These are phyloP conservation scores for Cladobotryum mycophilum DNA, from an alignment of 2,329 filamentous ascomycete genomes.

Conservation along the genomic window DNA sequence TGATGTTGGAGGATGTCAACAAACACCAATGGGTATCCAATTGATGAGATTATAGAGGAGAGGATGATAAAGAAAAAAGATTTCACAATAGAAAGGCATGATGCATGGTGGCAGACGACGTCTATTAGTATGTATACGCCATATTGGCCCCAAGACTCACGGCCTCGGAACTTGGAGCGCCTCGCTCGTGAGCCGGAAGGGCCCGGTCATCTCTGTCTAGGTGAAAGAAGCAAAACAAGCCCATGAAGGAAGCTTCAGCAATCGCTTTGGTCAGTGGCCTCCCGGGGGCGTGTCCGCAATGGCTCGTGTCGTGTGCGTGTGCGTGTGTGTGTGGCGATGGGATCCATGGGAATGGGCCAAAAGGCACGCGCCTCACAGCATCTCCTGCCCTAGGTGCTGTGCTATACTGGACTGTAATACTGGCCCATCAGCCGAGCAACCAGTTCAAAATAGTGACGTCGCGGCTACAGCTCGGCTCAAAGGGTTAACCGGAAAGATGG, in stretches of 20 bases:
- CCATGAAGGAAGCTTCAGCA: too few species aligned
- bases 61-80: not conserved
- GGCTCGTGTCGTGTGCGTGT: too few species aligned
- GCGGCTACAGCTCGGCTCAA: constrained; percentile 15
- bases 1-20: not conserved
- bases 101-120: not conserved
- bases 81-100: not conserved
- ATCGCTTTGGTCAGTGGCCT: too few species aligned
- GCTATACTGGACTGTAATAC: too few species aligned
- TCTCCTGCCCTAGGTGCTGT: too few species aligned
- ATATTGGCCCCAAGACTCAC: constrained; percentile 3
- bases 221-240: too few species aligned
- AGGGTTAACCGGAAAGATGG: constrained; percentile 1
- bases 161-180: constrained; percentile 4
- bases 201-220: constrained; percentile 4
- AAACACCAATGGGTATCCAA: not conserved
- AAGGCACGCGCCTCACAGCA: too few species aligned
- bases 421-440: too few species aligned
- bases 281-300: too few species aligned
- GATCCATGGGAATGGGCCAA: too few species aligned
- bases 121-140: not conserved
- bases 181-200: constrained; percentile 9
- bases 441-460: not conserved
- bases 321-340: too few species aligned
- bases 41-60: not conserved